These are phyloP conservation scores for Tricholoma hemisulphureum DNA, from an alignment of 768 basidiomycete genomes.

Conservation along the genomic window DNA sequence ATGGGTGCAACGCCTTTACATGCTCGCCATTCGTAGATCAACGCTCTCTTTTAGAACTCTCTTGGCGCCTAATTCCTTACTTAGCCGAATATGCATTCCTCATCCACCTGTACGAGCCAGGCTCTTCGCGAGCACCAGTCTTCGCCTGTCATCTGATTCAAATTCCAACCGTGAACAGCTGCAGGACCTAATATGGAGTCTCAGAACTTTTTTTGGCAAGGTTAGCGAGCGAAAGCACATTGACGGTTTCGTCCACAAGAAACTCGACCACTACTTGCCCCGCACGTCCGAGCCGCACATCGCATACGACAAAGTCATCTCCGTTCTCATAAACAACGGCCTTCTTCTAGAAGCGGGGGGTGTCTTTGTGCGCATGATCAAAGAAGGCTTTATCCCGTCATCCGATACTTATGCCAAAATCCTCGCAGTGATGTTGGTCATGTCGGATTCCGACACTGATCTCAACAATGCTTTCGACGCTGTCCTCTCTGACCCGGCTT, in stretches of 20 bases:
- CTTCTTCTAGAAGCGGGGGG: conserved; percentile 37
- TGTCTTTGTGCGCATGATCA: conserved; percentile 42
- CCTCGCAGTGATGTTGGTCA: conserved; percentile 30
- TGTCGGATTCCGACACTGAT: conserved; percentile 16
- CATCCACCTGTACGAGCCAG: background rate
- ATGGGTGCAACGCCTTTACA: background rate
- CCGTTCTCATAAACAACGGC: conserved; percentile 39
- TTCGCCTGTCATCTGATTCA: background rate
- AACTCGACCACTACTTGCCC: conserved; percentile 2
- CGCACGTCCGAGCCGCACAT: conserved; percentile 1
- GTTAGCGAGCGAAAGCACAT: background rate
- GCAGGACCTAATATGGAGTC: background rate
- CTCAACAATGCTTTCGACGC: conserved; percentile 15
- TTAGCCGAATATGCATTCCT: background rate
- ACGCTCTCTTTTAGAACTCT: background rate
- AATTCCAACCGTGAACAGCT: background rate
- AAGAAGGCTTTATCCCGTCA: conserved; percentile 37
- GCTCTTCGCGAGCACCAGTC: background rate
- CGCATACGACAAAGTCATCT: conserved; percentile 25
- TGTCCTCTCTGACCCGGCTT: conserved; percentile 22
- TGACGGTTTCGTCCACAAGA: conserved; percentile 2
- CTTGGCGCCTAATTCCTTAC: background rate
- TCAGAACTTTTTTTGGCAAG: background rate
- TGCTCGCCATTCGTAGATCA: background rate
- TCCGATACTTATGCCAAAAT: conserved; percentile 41